Conservation (phyloP, 2,329 filamentous ascomycete genomes). For the Verticillium isaacii region DNA sequence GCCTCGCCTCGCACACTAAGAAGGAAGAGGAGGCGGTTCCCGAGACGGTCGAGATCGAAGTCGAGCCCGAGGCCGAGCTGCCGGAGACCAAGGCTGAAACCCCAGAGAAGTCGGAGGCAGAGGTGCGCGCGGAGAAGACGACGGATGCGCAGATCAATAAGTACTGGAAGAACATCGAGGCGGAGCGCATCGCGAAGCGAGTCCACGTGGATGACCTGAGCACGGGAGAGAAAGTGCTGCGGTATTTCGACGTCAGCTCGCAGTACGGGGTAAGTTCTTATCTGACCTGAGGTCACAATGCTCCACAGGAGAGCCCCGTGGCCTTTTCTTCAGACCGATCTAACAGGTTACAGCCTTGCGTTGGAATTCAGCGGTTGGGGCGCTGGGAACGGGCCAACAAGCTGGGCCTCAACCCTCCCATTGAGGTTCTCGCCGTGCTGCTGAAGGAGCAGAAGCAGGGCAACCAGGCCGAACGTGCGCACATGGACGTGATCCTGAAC, state of each 20-base stretch:
- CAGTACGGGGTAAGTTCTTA: conserved; percentile 79
- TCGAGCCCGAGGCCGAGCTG: conserved; percentile 14
- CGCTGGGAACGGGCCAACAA: conserved; percentile 84
- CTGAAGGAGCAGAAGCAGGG: conserved; percentile 61
- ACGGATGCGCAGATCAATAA: conserved; percentile 63
- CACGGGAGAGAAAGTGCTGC: conserved; percentile 76
- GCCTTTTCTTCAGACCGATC: background rate
- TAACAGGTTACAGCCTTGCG: conserved; percentile 62
- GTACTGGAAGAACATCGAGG: conserved; percentile 76
- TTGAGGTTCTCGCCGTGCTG: conserved; percentile 85
- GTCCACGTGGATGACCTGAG: conserved; percentile 74
- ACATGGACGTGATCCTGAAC: conserved; percentile 66
- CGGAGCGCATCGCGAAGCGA: conserved; percentile 58
- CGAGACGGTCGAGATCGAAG: conserved; percentile 13
- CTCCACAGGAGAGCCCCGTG: no score
- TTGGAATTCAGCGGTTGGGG: conserved; percentile 75
- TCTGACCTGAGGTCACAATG: background rate
- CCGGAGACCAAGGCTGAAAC: conserved; percentile 18
- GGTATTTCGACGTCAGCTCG: conserved; percentile 87
- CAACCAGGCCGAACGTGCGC: conserved; percentile 54
- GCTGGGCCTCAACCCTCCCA: conserved; percentile 79
- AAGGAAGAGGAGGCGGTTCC: conserved; percentile 13
- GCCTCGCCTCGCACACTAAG: conserved; percentile 25
- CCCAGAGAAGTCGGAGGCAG: conserved; percentile 41
- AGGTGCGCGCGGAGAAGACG: conserved; percentile 59